Evolutionary conservation across 2,329 filamentous ascomycete species (phyloP).

Genomic region (Ophioceras dolichostomum): DNA sequence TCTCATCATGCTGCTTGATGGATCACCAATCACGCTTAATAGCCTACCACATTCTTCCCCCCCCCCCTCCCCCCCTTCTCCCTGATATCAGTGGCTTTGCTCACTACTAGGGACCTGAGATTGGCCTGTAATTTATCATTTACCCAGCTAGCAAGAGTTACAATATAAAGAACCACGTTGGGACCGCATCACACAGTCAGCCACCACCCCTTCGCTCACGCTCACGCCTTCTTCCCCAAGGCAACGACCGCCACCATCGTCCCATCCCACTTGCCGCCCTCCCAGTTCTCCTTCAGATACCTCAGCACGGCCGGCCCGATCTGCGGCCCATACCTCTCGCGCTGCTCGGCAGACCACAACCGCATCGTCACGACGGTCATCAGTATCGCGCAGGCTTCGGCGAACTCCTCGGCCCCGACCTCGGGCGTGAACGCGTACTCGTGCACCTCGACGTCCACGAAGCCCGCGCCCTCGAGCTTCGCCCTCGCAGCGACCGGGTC

Average conservation of each 20-base stretch:
- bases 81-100: no score
- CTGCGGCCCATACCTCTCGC: neutral
- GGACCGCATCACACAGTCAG: no score
- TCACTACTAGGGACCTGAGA: no score
- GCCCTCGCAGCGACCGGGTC: neutral
- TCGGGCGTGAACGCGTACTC: neutral
- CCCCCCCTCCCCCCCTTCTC: no score
- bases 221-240: neutral
- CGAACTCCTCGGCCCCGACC: neutral
- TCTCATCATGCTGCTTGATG: no score
- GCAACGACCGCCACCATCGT: neutral
- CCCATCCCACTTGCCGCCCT: neutral
- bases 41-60: no score
- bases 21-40: no score
- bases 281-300: neutral
- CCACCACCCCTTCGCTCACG: no score
- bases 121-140: no score
- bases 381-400: neutral
- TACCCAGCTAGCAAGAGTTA: no score
- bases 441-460: neutral
- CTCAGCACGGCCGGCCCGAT: neutral
- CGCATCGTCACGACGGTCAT: neutral
- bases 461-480: neutral
- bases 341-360: neutral
- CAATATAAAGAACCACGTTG: no score